Conservation (phyloP, 805 yeast species). For the Dipodascus albidus region DNA sequence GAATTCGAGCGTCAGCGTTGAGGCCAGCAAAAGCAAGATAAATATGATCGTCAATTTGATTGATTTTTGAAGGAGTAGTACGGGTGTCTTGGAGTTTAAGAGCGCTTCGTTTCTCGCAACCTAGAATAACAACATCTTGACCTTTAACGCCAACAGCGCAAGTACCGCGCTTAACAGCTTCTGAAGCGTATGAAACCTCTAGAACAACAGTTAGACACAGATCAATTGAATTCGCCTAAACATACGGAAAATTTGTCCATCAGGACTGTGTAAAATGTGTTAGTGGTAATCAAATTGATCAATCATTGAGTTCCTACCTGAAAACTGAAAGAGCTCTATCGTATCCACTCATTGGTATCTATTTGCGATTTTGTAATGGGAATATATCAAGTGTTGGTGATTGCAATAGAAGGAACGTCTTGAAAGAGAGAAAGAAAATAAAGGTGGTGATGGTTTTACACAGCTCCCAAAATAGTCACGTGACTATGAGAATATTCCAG, state of each 20-base stretch:
- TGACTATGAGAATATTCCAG: no score
- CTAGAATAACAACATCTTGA: conserved; percentile 74
- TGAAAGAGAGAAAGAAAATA: not conserved
- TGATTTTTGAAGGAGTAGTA: conserved; percentile 89
- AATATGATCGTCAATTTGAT: conserved; percentile 81
- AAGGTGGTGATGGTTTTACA: conserved; percentile 1
- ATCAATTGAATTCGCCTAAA: conserved; percentile 10
- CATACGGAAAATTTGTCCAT: conserved; percentile 93
- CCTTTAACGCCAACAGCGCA: conserved; percentile 98
- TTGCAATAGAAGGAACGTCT: not conserved
- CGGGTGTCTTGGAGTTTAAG: conserved; percentile 92
- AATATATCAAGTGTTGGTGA: not conserved
- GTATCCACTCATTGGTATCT: conserved; percentile 83
- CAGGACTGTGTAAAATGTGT: conserved; percentile 49
- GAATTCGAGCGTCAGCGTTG: conserved; percentile 94
- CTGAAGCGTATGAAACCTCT: conserved; percentile 94
- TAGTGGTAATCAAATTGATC: conserved; percentile 7
- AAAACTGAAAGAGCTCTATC: conserved; percentile 96
- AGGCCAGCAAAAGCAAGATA: conserved; percentile 93
- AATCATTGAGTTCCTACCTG: conserved; percentile 45
- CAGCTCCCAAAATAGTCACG: not conserved
- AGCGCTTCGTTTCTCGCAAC: conserved; percentile 94
- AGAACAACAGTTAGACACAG: conserved; percentile 5
- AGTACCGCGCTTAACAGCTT: conserved; percentile 97
- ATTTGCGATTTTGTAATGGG: not conserved